A percentile compares a stretch with the other conserved stretches of the same genome.
Evolutionary conservation across 2,329 filamentous ascomycete species (phyloP).

Genomic region (Remersonia thermophila): DNA sequence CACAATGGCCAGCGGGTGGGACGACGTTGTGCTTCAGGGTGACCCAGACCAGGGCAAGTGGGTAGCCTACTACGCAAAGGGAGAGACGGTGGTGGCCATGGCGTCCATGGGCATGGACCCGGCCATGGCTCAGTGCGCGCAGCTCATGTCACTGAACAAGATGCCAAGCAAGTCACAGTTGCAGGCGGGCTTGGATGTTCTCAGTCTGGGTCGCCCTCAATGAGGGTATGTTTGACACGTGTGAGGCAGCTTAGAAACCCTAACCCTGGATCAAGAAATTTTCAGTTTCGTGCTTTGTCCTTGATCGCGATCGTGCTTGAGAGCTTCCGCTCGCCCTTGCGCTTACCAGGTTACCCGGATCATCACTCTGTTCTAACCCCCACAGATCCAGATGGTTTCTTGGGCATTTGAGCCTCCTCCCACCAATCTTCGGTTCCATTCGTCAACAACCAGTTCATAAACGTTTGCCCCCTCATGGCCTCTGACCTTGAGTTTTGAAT

Average conservation of each 20-base stretch:
- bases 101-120: slow-evolving; percentile 87
- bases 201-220: slow-evolving; percentile 29
- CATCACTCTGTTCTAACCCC: too few species aligned
- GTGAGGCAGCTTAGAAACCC: too few species aligned
- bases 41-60: slow-evolving; percentile 69
- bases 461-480: too few species aligned
- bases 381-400: too few species aligned
- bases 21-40: slow-evolving; percentile 72
- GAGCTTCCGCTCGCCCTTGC: too few species aligned
- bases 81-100: slow-evolving; percentile 77
- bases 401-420: too few species aligned
- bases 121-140: slow-evolving; percentile 66
- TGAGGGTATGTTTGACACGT: slow-evolving; percentile 7
- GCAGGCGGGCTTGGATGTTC: slow-evolving; percentile 44
- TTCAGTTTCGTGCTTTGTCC: background rate
- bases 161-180: slow-evolving; percentile 78
- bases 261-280: background rate
- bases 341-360: too few species aligned
- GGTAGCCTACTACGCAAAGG: slow-evolving; percentile 77
- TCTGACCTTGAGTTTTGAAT: too few species aligned
- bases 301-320: too few species aligned
- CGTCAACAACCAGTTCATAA: too few species aligned
- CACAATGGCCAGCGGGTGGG: slow-evolving; percentile 61
- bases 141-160: slow-evolving; percentile 69
- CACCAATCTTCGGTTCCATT: too few species aligned